Evolutionary conservation across 2,329 filamentous ascomycete species (phyloP), one percentile per base, ranked within the genome.

Genomic region (Pseudonectria buxi): DNA sequence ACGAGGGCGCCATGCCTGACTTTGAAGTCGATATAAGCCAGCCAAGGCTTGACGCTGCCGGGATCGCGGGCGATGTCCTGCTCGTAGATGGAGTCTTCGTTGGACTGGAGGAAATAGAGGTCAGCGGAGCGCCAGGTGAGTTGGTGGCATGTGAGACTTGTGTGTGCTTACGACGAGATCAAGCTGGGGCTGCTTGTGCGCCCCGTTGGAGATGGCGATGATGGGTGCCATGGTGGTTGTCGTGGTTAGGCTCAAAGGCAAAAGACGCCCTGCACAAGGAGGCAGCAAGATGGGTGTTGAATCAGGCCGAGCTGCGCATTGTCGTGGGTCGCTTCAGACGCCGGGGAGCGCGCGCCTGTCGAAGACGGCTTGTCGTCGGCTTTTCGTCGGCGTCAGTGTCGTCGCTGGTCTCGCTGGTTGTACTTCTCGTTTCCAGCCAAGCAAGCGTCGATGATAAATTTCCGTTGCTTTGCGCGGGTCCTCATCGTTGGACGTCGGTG

Each of bases 61-160:
- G 81, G 78, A 54, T 94, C 86, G 50, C 89, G 85, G 46, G 92
- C 69, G 42, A 96, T 80, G 61, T 98, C 92, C 65, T 95, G 89
- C 67, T 98, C 94, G 71, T 96, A 98, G 42, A 94, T 77, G 36
- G 86, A 82, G 66, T 98, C 92, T 66, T 94, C 87, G 57, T 88
- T 85, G 51, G 80, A 74, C 78, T 90, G 16, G 10, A 26, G 4
- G 46, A 2, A 51, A 47, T 52, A 51, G 26, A 27, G 24, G 47
- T 57, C 41, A 67, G 53, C 46, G 13, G 11, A n/a, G 14, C 2
- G 7, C 30, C n/a, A n/a, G n/a, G 30, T 14, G 9, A 5, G 18
- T 10, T 9, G 13, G 10, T 6, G 14, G n/a, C 13, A 36, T 28
- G 10, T 16, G 34, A 30, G 22, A 16, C 32, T 33, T 13, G 34